Evolutionary conservation across 2,329 filamentous ascomycete species (phyloP).

Genomic region (Blastomyces emzantsi): DNA sequence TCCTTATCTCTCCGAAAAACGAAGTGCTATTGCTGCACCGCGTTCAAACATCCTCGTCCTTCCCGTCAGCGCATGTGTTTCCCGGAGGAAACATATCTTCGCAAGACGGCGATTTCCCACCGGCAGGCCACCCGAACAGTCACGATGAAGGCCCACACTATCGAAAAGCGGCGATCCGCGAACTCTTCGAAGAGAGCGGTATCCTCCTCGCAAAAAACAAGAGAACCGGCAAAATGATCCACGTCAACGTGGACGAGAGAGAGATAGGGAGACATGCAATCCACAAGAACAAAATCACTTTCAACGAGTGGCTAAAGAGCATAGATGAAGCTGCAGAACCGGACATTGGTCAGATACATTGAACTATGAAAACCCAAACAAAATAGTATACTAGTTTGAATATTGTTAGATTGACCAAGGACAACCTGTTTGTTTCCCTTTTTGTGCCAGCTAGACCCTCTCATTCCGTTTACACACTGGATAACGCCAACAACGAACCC

Average conservation of each 20-base stretch:
- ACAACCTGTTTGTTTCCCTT: neutral
- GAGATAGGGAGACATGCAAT: constrained; percentile 60
- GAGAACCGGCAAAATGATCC: constrained; percentile 45
- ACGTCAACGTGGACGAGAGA: constrained; percentile 50
- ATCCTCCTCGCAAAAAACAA: constrained; percentile 59
- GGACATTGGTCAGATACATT: constrained; percentile 48
- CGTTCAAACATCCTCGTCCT: constrained; percentile 71
- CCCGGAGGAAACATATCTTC: constrained; percentile 72
- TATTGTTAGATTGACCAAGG: constrained; percentile 5
- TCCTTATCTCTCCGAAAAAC: constrained; percentile 78
- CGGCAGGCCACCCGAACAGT: constrained; percentile 42
- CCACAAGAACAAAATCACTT: constrained; percentile 56
- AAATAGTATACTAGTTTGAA: neutral
- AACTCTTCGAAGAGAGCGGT: constrained; percentile 93
- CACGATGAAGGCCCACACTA: constrained; percentile 68
- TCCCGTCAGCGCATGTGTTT: constrained; percentile 90
- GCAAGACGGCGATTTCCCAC: constrained; percentile 60
- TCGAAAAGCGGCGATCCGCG: constrained; percentile 72
- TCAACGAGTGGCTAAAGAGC: constrained; percentile 54
- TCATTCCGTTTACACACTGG: constrained; percentile 86
- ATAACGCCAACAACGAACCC: constrained; percentile 63
- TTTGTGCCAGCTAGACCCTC: constrained; percentile 23
- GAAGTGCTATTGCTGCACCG: constrained; percentile 82
- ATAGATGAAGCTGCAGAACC: constrained; percentile 30
- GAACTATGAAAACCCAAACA: neutral